Percentiles rank a stretch among this genome's conserved stretches.
Evolutionary conservation across 2,329 filamentous ascomycete genomes (phyloP).

Genomic region (Neonectria hederae): DNA sequence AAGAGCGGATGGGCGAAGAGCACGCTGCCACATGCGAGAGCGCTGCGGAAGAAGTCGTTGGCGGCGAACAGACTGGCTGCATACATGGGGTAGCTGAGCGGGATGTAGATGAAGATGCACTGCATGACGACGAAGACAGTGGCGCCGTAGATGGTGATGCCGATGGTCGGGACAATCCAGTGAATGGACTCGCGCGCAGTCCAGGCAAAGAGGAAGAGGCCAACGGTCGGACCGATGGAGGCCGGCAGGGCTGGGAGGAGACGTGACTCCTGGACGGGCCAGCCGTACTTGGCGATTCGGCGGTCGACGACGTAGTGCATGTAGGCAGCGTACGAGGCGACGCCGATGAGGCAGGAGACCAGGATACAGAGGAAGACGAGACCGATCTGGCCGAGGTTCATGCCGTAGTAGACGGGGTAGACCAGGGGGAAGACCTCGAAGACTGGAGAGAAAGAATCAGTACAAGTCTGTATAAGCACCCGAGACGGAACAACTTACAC

Average conservation of each 20-base stretch:
- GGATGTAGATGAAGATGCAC: conserved; percentile 69
- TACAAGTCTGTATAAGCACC: not conserved
- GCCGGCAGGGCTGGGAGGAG: conserved; percentile 65
- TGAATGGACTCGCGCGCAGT: conserved; percentile 60
- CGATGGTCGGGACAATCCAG: conserved; percentile 66
- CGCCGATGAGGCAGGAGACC: conserved; percentile 64
- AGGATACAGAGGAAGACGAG: conserved; percentile 70
- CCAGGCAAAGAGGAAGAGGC: conserved; percentile 71
- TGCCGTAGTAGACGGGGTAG: conserved; percentile 67
- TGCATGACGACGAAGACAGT: conserved; percentile 66
- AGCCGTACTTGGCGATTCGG: conserved; percentile 58
- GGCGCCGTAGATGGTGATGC: conserved; percentile 63
- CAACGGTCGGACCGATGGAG: conserved; percentile 62
- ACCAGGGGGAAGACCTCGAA: conserved; percentile 75
- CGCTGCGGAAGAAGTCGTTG: conserved; percentile 67
- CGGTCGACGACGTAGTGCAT: conserved; percentile 62
- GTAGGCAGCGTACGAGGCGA: conserved; percentile 60
- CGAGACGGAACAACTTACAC: conserved; percentile 46
- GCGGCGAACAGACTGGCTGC: conserved; percentile 68
- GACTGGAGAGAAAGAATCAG: conserved; percentile 38
- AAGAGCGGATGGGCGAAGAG: conserved; percentile 70
- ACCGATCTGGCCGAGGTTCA: conserved; percentile 66
- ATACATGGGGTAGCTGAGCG: conserved; percentile 64
- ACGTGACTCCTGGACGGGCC: conserved; percentile 62
- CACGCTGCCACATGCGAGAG: conserved; percentile 68